A percentile compares a stretch with the other conserved stretches of the same genome.
phyloP scores from a whole-genome alignment of 1,284 basidiomycete species.

The Anthracocystis walkeri region DNA sequence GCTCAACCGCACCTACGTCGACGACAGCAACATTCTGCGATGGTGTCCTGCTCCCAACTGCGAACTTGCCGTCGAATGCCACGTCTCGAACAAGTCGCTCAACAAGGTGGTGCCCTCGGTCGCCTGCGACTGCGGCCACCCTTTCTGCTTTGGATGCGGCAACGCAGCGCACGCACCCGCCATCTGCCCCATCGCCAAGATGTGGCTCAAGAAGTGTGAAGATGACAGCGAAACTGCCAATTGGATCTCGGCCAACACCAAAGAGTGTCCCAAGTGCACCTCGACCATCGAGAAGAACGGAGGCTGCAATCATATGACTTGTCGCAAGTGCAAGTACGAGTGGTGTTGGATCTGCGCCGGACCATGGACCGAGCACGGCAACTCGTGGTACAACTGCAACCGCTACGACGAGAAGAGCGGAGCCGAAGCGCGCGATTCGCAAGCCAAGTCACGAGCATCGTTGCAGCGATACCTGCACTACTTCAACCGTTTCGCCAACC shows the following conservation, averaged over 20 bases:
- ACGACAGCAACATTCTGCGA: slow-evolving; percentile 83
- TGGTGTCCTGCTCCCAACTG: slow-evolving; percentile 85
- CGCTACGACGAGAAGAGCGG: slow-evolving; percentile 94
- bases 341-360: slow-evolving; percentile 80
- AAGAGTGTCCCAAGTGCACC: slow-evolving; percentile 90
- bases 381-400: slow-evolving; percentile 97
- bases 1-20: slow-evolving; percentile 89
- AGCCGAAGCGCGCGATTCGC: slow-evolving; percentile 79
- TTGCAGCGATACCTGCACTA: slow-evolving; percentile 87
- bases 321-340: slow-evolving; percentile 70
- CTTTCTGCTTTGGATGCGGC: slow-evolving; percentile 74
- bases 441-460: slow-evolving; percentile 81
- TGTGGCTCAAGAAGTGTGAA: slow-evolving; percentile 96
- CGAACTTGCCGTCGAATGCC: slow-evolving; percentile 86
- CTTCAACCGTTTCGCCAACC: slow-evolving; percentile 83
- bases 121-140: slow-evolving; percentile 78
- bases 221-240: slow-evolving; percentile 99
- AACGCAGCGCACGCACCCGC: slow-evolving; percentile 85
- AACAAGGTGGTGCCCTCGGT: slow-evolving; percentile 89
- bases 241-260: slow-evolving; percentile 99
- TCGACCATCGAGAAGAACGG: slow-evolving; percentile 99
- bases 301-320: slow-evolving; percentile 77
- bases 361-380: slow-evolving; percentile 97
- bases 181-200: slow-evolving; percentile 85
- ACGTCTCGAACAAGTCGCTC: slow-evolving; percentile 74